Conservation (phyloP, 257 asterid species). For the Nyctanthes arbortristis region DNA sequence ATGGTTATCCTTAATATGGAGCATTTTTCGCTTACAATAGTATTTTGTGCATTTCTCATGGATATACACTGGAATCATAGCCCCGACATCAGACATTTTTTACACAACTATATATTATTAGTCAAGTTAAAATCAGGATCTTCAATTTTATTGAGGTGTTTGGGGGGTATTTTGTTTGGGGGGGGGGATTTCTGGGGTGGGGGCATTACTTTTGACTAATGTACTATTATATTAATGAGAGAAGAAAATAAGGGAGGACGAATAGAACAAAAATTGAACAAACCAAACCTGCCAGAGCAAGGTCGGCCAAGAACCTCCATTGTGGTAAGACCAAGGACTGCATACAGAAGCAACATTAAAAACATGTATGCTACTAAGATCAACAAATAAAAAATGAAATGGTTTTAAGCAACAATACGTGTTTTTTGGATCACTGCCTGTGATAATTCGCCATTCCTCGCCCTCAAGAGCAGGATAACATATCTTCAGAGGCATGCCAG, state of each 20-base stretch:
- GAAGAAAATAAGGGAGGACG: background rate
- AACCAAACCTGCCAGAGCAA: slow-evolving; percentile 75
- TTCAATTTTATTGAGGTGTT: background rate
- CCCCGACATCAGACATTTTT: background rate
- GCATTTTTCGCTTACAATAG: background rate
- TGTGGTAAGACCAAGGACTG: slow-evolving; percentile 96
- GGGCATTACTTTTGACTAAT: background rate
- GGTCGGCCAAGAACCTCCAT: slow-evolving; percentile 89
- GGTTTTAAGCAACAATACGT: slow-evolving; percentile 41
- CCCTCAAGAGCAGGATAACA: slow-evolving; percentile 81
- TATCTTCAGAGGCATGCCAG: slow-evolving; percentile 75
- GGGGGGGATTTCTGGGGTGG: no score
- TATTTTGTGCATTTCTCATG: background rate
- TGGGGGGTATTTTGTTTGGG: no score
- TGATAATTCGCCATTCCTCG: slow-evolving; percentile 75
- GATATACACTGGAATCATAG: background rate
- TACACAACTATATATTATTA: background rate
- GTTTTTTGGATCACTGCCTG: slow-evolving; percentile 85
- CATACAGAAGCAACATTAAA: slow-evolving; percentile 24
- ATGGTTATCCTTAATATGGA: no score
- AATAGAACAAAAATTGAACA: background rate
- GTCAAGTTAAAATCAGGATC: background rate
- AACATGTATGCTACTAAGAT: background rate
- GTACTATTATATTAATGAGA: background rate
- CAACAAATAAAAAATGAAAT: slow-evolving; percentile 6